Conservation (phyloP, 1,284 basidiomycete species). For the Takashimella koratensis region DNA sequence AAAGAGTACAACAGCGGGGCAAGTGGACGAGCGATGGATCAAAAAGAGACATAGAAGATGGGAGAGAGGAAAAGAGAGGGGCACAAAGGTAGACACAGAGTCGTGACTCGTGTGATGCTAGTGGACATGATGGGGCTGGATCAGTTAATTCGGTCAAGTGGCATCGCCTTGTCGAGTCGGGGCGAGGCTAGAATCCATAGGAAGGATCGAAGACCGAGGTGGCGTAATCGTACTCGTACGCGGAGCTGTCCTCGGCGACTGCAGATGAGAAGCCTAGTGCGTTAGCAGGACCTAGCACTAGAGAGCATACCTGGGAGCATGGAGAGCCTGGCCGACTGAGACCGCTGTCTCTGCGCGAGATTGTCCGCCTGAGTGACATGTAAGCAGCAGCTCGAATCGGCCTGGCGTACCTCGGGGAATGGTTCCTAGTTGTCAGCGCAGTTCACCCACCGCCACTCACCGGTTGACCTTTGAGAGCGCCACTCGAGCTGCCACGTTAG, state of each 20-base stretch:
- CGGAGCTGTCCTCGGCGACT: not conserved
- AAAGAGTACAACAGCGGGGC: too few species aligned
- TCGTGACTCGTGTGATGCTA: not conserved
- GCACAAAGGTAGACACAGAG: not conserved
- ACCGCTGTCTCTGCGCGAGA: not conserved
- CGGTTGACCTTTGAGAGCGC: constrained; percentile 32
- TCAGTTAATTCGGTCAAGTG: too few species aligned
- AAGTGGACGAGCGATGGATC: not conserved
- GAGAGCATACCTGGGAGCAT: not conserved
- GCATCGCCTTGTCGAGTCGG: too few species aligned
- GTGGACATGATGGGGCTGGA: not conserved
- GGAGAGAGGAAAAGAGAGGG: not conserved
- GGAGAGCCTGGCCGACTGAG: not conserved
- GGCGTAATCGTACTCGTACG: not conserved
- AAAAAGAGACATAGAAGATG: not conserved
- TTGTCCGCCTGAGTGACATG: not conserved
- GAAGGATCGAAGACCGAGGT: not conserved
- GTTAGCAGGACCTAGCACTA: not conserved
- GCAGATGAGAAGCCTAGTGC: not conserved
- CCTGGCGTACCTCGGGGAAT: constrained; percentile 24
- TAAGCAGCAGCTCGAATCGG: too few species aligned
- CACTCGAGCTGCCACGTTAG: constrained; percentile 27
- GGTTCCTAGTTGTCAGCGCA: constrained; percentile 19
- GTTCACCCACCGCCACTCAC: constrained; percentile 18
- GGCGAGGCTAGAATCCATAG: not conserved